A percentile compares a stretch with the other conserved stretches of the same genome.
phyloP scores from a whole-genome alignment of 768 basidiomycete genomes.

The Macrolepiota dolichaula region DNA sequence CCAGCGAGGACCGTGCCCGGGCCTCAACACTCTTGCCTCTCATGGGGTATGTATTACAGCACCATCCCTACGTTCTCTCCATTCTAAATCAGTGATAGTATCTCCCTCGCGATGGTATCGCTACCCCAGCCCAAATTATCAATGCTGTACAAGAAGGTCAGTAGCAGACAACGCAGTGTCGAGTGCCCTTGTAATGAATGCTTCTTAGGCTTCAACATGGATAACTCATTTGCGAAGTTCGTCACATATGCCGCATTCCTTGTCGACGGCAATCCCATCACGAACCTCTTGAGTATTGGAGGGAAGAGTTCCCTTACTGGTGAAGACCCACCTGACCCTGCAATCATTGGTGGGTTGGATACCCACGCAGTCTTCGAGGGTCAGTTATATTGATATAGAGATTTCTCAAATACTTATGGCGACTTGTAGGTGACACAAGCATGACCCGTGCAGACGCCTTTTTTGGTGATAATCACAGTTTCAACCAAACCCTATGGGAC shows the following conservation, averaged over 20 bases:
- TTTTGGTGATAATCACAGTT: slow-evolving; percentile 7
- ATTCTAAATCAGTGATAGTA: slow-evolving; percentile 1
- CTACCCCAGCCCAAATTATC: slow-evolving; percentile 13
- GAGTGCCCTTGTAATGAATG: neutral
- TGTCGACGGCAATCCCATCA: slow-evolving; percentile 7
- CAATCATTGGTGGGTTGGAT: slow-evolving; percentile 9
- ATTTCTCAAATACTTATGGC: neutral
- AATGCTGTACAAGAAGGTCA: slow-evolving; percentile 8
- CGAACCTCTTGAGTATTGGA: slow-evolving; percentile 7
- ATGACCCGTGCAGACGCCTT: slow-evolving; percentile 1
- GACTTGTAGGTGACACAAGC: neutral
- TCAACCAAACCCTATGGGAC: slow-evolving; percentile 6
- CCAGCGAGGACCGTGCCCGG: slow-evolving; percentile 17
- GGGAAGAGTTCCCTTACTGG: slow-evolving; percentile 6
- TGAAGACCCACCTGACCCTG: neutral
- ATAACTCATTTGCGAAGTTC: slow-evolving; percentile 1
- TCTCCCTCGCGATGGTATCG: slow-evolving; percentile 11
- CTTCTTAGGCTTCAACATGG: slow-evolving; percentile 10
- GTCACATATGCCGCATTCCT: slow-evolving; percentile 7
- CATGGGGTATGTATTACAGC: slow-evolving; percentile 12
- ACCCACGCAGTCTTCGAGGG: slow-evolving; percentile 9
- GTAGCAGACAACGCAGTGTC: neutral
- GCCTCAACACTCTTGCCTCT: slow-evolving; percentile 15
- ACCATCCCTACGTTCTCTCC: neutral
- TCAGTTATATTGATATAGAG: neutral